phyloP scores from a whole-genome alignment of 371 early-diverging fungal genomes.

The Circinella minor region DNA sequence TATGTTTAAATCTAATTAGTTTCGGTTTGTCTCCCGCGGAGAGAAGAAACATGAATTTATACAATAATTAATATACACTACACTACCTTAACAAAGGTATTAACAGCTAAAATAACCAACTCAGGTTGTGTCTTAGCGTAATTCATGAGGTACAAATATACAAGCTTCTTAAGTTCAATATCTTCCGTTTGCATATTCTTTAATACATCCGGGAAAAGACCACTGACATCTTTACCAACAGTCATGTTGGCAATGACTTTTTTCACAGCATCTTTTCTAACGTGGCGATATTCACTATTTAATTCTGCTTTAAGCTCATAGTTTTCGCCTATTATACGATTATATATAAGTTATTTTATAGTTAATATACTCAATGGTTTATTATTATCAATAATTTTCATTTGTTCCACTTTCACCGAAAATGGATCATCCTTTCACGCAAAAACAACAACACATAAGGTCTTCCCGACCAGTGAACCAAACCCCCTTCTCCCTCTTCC shows the following conservation, averaged over 20 bases:
- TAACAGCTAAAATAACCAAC: conserved; percentile 84
- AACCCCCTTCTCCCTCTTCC: background rate
- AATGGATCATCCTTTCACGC: background rate
- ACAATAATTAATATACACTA: background rate
- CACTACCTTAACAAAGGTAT: conserved; percentile 65
- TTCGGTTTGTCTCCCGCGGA: too few relatives aligned
- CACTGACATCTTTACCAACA: conserved; percentile 86
- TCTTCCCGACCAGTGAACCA: background rate
- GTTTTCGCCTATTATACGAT: conserved; percentile 88
- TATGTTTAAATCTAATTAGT: background rate
- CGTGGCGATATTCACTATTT: conserved; percentile 93
- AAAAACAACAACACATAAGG: too few relatives aligned
- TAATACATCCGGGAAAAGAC: conserved; percentile 93
- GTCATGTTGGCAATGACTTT: conserved; percentile 96
- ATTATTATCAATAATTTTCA: too few relatives aligned
- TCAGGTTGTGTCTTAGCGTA: conserved; percentile 90
- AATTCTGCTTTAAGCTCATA: conserved; percentile 95
- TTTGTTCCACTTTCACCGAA: background rate
- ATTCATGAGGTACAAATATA: conserved; percentile 88
- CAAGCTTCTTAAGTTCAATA: conserved; percentile 91
- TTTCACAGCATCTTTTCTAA: conserved; percentile 96
- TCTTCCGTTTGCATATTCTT: conserved; percentile 99
- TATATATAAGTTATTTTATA: background rate
- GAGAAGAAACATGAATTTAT: conserved; percentile 20
- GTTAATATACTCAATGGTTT: too few relatives aligned